phyloP scores from a whole-genome alignment of 768 basidiomycete species.

The Pleurotus tuoliensis region DNA sequence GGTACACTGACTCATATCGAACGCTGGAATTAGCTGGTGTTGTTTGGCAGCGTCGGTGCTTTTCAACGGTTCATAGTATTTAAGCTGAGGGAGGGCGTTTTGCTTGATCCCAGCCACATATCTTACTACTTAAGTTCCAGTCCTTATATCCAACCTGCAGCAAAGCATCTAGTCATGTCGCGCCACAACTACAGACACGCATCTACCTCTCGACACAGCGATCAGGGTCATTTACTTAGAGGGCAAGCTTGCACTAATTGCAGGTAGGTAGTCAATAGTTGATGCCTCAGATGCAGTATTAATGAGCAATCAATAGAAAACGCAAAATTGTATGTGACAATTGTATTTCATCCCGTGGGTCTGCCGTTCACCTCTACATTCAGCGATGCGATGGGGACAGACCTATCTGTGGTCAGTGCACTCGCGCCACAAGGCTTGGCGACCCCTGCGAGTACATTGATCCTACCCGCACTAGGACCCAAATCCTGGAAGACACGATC shows the following conservation, averaged over 20 bases:
- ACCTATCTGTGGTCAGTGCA: constrained; percentile 50
- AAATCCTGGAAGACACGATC: constrained; percentile 45
- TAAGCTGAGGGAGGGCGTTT: background rate
- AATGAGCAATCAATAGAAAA: background rate
- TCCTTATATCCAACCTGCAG: background rate
- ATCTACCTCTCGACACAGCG: background rate
- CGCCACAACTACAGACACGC: background rate
- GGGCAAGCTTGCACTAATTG: constrained; percentile 6
- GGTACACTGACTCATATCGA: background rate
- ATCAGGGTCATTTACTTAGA: background rate
- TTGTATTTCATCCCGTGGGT: background rate
- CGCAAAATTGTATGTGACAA: constrained; percentile 4
- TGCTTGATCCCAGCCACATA: no score
- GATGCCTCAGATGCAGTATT: background rate
- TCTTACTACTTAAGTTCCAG: background rate
- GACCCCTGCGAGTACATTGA: constrained; percentile 58
- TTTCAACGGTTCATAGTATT: background rate
- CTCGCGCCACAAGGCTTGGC: constrained; percentile 32
- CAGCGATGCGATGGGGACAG: constrained; percentile 52
- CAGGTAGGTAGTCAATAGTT: background rate
- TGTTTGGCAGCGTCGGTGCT: background rate
- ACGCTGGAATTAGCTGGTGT: background rate
- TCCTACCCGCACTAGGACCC: constrained; percentile 32
- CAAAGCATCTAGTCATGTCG: background rate
- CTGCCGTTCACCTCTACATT: background rate